Evolutionary conservation across 1,139 yeast genomes (phyloP).

Genomic region (Kurtzmaniella quercitrusa): DNA sequence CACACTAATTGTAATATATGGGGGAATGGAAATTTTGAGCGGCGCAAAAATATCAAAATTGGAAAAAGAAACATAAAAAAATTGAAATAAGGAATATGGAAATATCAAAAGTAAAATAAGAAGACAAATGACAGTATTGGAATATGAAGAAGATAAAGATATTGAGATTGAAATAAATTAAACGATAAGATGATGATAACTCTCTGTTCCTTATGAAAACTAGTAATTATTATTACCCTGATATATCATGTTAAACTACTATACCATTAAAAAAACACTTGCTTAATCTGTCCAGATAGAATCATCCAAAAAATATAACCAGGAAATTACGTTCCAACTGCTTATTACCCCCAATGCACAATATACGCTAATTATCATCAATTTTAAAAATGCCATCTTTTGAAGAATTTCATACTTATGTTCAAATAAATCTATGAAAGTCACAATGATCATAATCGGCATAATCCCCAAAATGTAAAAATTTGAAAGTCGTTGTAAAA

Average conservation of each 20-base stretch:
- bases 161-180: too few species aligned
- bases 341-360: slow-evolving; percentile 82
- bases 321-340: slow-evolving; percentile 85
- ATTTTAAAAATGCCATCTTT: slow-evolving; percentile 65
- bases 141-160: too few species aligned
- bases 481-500: slow-evolving; percentile 67
- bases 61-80: too few species aligned
- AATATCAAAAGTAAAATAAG: too few species aligned
- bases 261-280: neutral
- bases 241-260: neutral
- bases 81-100: too few species aligned
- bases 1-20: too few species aligned
- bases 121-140: too few species aligned
- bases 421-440: slow-evolving; percentile 55
- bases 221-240: too few species aligned
- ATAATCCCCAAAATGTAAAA: slow-evolving; percentile 66
- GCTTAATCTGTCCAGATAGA: slow-evolving; percentile 41
- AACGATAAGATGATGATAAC: too few species aligned
- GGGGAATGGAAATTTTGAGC: too few species aligned
- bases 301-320: slow-evolving; percentile 83
- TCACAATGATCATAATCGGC: slow-evolving; percentile 56
- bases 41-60: too few species aligned
- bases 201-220: too few species aligned
- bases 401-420: slow-evolving; percentile 44
- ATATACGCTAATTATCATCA: slow-evolving; percentile 81